A percentile compares a stretch with the other conserved stretches of the same genome.
Evolutionary conservation across 768 basidiomycete genomes (phyloP).

Genomic region (Collybiopsis luxurians): DNA sequence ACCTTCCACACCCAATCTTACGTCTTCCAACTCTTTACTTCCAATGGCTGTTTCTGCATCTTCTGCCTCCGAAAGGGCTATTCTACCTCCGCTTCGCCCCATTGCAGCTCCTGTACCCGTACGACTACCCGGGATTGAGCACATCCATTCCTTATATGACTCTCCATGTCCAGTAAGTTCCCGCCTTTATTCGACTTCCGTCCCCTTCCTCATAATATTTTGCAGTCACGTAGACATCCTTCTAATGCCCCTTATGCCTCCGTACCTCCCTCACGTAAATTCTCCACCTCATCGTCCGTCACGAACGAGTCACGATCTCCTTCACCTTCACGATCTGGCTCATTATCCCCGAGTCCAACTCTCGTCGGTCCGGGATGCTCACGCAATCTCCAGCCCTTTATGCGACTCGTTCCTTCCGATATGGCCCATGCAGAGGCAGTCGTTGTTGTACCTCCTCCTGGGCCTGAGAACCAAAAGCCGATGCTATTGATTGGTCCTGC

Average conservation of each 20-base stretch:
- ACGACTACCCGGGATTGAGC: conserved; percentile 6
- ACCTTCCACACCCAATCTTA: background rate
- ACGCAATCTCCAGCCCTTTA: conserved; percentile 18
- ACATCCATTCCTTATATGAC: conserved; percentile 6
- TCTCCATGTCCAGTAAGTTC: background rate
- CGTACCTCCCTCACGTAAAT: conserved; percentile 20
- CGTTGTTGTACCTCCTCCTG: conserved; percentile 37
- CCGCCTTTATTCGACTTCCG: no score
- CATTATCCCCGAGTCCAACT: conserved; percentile 17
- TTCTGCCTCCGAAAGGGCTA: conserved; percentile 16
- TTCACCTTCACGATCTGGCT: conserved; percentile 27
- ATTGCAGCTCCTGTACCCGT: conserved; percentile 21
- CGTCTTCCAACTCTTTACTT: no score
- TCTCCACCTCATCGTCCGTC: conserved; percentile 36
- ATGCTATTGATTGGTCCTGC: conserved; percentile 51
- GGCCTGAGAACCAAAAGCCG: conserved; percentile 23
- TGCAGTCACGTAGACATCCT: conserved; percentile 4
- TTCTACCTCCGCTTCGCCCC: conserved; percentile 35
- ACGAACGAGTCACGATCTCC: conserved; percentile 33
- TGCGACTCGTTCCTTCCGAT: conserved; percentile 48
- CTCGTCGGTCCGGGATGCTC: no score
- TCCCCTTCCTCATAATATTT: background rate
- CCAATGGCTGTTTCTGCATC: background rate
- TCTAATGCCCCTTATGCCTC: background rate
- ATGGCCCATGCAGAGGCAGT: conserved; percentile 53